Evolutionary conservation across 805 yeast species (phyloP).

Genomic region (Candida bentonensis): DNA sequence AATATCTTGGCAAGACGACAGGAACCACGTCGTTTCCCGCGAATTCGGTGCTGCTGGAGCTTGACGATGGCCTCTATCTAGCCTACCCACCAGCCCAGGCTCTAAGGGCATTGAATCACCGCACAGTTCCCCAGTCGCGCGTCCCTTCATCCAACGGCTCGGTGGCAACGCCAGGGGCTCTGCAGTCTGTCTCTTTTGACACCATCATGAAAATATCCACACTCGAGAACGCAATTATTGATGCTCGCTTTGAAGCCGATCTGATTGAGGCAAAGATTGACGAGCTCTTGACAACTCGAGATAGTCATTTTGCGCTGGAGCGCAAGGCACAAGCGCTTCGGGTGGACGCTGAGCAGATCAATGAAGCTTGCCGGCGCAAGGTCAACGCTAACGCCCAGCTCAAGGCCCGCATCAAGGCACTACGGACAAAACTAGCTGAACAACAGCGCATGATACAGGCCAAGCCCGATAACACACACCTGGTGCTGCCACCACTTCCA

Average conservation of each 20-base stretch:
- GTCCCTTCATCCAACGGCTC: not conserved
- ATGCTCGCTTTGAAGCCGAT: slow-evolving; percentile 13
- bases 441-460: slow-evolving; percentile 3
- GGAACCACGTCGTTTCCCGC: slow-evolving; percentile 8
- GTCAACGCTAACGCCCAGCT: slow-evolving; percentile 3
- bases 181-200: slow-evolving; percentile 11
- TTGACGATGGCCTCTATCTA: slow-evolving; percentile 13
- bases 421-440: slow-evolving; percentile 5
- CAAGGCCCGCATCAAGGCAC: slow-evolving; percentile 4
- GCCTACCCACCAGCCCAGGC: not conserved
- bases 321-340: slow-evolving; percentile 4
- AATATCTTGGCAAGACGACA: slow-evolving; percentile 10
- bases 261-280: slow-evolving; percentile 10
- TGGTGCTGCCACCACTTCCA: not conserved
- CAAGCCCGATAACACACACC: not conserved
- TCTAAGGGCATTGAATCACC: not conserved
- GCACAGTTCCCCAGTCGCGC: not conserved
- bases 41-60: slow-evolving; percentile 9
- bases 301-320: not conserved
- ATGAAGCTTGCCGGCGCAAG: slow-evolving; percentile 2
- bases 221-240: slow-evolving; percentile 17
- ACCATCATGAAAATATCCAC: slow-evolving; percentile 17
- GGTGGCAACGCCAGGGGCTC: not conserved
- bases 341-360: slow-evolving; percentile 1
- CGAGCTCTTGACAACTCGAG: slow-evolving; percentile 5